Evolutionary conservation across 768 basidiomycete species (phyloP).

Genomic region (Boletus bicolor): DNA sequence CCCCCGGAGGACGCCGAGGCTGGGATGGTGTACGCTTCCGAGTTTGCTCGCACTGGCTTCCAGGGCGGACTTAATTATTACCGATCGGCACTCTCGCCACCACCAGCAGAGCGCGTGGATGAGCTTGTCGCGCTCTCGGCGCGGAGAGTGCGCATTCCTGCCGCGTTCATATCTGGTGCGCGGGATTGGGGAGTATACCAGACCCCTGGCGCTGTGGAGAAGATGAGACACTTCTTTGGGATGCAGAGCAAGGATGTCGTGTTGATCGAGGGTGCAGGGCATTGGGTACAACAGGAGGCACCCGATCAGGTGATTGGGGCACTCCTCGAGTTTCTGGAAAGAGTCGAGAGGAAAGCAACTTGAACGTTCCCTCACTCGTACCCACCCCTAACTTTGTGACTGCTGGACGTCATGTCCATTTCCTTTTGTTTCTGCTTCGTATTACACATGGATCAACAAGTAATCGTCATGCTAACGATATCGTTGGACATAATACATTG

Average conservation of each 20-base stretch:
- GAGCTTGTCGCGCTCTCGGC: constrained; percentile 46
- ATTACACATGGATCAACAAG: constrained; percentile 14
- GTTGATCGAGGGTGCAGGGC: constrained; percentile 55
- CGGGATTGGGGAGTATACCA: constrained; percentile 65
- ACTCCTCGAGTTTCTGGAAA: constrained; percentile 41
- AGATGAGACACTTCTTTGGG: constrained; percentile 35
- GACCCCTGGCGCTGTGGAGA: constrained; percentile 43
- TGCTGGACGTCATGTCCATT: background rate
- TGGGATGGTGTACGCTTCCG: constrained; percentile 41
- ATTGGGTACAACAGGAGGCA: constrained; percentile 63
- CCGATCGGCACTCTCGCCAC: constrained; percentile 34
- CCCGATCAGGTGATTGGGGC: constrained; percentile 41
- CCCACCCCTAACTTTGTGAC: background rate
- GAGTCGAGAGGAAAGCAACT: constrained; percentile 6
- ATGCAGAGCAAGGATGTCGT: constrained; percentile 47
- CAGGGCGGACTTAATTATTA: constrained; percentile 64
- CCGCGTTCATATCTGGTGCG: constrained; percentile 54
- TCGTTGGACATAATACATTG: constrained; percentile 24
- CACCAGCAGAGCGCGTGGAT: constrained; percentile 33
- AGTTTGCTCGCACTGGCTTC: constrained; percentile 53
- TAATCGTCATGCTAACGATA: constrained; percentile 16
- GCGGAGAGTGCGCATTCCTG: constrained; percentile 47
- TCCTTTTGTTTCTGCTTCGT: background rate
- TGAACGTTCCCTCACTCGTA: background rate
- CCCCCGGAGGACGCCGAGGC: constrained; percentile 45